Conservation (phyloP, 352 stramenopile species). For the Elongisporangium senticosum region DNA sequence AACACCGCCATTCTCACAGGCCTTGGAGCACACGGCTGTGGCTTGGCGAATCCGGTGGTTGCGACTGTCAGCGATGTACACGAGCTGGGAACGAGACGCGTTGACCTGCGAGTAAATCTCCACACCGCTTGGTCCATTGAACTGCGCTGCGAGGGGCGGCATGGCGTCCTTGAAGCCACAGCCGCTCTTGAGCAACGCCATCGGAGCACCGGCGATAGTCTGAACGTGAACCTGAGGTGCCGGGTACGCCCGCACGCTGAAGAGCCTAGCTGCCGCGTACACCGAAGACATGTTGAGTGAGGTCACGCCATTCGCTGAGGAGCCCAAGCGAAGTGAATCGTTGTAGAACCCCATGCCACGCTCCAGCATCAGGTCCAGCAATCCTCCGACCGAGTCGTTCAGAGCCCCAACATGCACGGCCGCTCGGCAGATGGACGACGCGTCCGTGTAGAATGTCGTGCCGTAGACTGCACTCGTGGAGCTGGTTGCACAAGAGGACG, state of each 20-base stretch:
- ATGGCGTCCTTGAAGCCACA: constrained; percentile 86
- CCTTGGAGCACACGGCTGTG: constrained; percentile 87
- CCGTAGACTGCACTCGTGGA: constrained; percentile 41
- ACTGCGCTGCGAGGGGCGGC: constrained; percentile 77
- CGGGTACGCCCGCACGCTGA: constrained; percentile 44
- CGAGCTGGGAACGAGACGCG: constrained; percentile 24
- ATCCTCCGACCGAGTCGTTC: constrained; percentile 23
- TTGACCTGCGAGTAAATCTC: constrained; percentile 51
- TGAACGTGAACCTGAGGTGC: constrained; percentile 74
- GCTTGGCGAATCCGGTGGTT: constrained; percentile 93
- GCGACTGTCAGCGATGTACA: constrained; percentile 90
- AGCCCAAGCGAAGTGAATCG: constrained; percentile 17
- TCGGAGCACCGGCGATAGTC: constrained; percentile 86
- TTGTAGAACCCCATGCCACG: constrained; percentile 34
- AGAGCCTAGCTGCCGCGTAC: constrained; percentile 41
- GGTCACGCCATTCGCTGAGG: constrained; percentile 49
- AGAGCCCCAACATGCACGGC: constrained; percentile 89
- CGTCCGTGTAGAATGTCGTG: constrained; percentile 80
- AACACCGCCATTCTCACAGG: constrained; percentile 92
- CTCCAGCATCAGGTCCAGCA: constrained; percentile 74
- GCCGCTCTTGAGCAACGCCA: constrained; percentile 70
- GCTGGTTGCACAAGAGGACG: constrained; percentile 33
- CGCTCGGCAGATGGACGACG: constrained; percentile 86
- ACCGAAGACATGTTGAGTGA: constrained; percentile 35
- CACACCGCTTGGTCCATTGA: constrained; percentile 60